Evolutionary conservation across 306 rosid genomes (phyloP).

Genomic region (Castanospermum australe): DNA sequence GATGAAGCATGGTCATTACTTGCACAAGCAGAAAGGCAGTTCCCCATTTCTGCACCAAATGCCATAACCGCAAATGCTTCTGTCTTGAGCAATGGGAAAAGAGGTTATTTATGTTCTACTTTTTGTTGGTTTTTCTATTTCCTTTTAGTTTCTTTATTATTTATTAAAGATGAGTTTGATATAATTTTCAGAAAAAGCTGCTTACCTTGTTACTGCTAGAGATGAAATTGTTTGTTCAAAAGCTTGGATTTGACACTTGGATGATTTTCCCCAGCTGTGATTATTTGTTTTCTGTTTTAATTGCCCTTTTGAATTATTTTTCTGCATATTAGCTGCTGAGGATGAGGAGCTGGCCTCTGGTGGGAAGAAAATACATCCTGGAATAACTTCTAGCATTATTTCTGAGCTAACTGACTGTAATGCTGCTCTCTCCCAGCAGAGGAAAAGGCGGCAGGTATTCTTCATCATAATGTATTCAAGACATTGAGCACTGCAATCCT

Average conservation of each 20-base stretch:
- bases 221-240: not conserved
- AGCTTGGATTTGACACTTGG: not conserved
- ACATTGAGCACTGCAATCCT: not conserved
- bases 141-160: not conserved
- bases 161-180: not conserved
- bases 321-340: slow-evolving; percentile 33
- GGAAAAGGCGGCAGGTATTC: slow-evolving; percentile 68
- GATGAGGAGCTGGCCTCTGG: slow-evolving; percentile 53
- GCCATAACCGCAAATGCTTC: slow-evolving; percentile 50
- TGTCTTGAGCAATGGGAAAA: slow-evolving; percentile 71
- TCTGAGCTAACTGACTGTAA: slow-evolving; percentile 69
- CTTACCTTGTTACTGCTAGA: not conserved
- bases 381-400: slow-evolving; percentile 49
- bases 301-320: not conserved
- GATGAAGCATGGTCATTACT: slow-evolving; percentile 88
- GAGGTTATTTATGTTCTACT: slow-evolving; percentile 57
- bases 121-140: not conserved
- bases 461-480: not conserved
- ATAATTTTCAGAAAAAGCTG: not conserved
- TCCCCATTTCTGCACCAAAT: slow-evolving; percentile 49
- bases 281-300: not conserved
- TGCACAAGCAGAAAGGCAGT: slow-evolving; percentile 82
- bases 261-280: not conserved
- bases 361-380: slow-evolving; percentile 44
- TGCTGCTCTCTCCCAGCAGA: slow-evolving; percentile 66